Evolutionary conservation across 176 grass and related monocot genomes (phyloP), one percentile per base, ranked within the genome.

Genomic region (Bromus sterilis): DNA sequence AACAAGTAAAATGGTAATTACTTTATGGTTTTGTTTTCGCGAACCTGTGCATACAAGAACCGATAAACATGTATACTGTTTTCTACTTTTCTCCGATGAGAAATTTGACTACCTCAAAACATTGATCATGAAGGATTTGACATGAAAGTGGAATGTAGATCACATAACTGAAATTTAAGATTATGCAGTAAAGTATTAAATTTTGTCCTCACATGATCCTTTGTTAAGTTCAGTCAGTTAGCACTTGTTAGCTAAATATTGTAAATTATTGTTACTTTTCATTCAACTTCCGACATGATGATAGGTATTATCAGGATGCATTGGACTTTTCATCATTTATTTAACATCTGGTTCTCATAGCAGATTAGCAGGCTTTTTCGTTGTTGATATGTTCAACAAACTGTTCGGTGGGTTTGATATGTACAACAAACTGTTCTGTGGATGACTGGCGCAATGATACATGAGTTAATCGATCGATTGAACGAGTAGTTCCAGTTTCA

Each of bases 131-230:
- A 69, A 20, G 20, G 75, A 39, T 16, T 46, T 31, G 15, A 30
- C 43, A 41, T 84, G 58, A 83, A 78, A 79, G 29, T 84, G 59
- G 9, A 70, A 39, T 61, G 16, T 46, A 58, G 12, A 21, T 10
- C 65, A 25, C 34, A 62, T 43, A 33, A 68, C n/a, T 51, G 1
- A 15, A 40, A 42, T 32, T 30, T 60, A 24, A 36, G 26, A 76
- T n/a, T 67, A 28, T 40, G 40, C 37, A 89, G 40, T 32, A 9
- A 53, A 80, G 9, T 75, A 21, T 41, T 33, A 21, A 68, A 51
- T 76, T 53, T 44, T 84, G 11, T 28, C 40, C 56, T 11, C 10
- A 32, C 4, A 73, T 9, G 36, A 35, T 65, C 28, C 21, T 66
- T 30, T 36, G 9, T 46, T 74, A 48, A 78, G 31, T 80, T 30